Percentiles rank a stretch among this genome's conserved stretches.
Evolutionary conservation across 306 rosid genomes (phyloP).

Genomic region (Pterocarpus santalinus): DNA sequence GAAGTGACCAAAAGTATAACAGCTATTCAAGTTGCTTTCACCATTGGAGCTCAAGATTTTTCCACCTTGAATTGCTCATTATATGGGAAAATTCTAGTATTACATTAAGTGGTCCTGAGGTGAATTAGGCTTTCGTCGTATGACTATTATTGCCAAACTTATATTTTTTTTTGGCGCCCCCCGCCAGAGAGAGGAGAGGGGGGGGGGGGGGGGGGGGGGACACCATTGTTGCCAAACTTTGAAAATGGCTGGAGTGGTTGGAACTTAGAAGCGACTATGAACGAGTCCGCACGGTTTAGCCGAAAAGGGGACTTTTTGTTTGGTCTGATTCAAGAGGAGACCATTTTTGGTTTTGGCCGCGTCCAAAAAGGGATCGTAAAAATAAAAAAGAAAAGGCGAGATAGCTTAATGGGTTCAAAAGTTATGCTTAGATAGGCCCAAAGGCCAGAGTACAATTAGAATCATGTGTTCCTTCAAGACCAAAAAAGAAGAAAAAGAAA

Average conservation of each 20-base stretch:
- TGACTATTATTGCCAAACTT: background rate
- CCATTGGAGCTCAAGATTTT: background rate
- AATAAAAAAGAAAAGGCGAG: background rate
- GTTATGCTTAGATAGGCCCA: background rate
- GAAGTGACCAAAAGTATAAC: slow-evolving; percentile 8
- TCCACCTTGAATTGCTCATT: background rate
- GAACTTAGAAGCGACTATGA: background rate
- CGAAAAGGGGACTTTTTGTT: background rate
- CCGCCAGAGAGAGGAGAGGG: too few relatives aligned
- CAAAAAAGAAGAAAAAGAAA: too few relatives aligned
- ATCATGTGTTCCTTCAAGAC: too few relatives aligned
- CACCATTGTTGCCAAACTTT: background rate
- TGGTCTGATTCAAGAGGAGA: too few relatives aligned
- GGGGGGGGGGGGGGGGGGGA: too few relatives aligned
- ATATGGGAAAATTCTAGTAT: slow-evolving; percentile 8
- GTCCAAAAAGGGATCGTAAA: too few relatives aligned
- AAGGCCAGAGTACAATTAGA: background rate
- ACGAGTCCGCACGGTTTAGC: background rate
- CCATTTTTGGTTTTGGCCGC: too few relatives aligned
- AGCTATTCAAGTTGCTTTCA: slow-evolving; percentile 24
- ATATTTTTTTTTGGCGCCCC: too few relatives aligned
- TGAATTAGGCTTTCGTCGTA: background rate
- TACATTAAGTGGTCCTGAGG: slow-evolving; percentile 3
- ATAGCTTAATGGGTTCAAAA: background rate
- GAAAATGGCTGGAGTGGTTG: slow-evolving; percentile 7